These are phyloP conservation scores for Eucalyptus cloeziana DNA, from an alignment of 345 rosid genomes.

Conservation along the genomic window DNA sequence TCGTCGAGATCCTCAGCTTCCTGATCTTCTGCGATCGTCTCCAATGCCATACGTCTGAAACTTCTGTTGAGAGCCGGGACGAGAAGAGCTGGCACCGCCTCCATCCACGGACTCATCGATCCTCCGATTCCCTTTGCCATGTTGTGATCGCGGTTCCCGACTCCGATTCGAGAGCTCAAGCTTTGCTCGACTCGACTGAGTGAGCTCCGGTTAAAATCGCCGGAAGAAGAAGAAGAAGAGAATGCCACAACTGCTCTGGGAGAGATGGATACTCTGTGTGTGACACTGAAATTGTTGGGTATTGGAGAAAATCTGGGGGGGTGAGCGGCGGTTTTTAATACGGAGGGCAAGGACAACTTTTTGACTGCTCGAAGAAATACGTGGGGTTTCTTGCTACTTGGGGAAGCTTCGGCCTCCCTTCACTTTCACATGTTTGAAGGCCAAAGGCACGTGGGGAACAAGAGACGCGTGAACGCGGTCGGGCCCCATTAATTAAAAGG, in stretches of 20 bases:
- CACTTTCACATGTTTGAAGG: not conserved
- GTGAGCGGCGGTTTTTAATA: not conserved
- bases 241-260: not conserved
- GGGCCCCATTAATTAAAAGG: not conserved
- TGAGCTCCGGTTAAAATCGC: not conserved
- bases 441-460: not conserved
- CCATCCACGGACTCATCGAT: constrained; percentile 13
- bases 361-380: no score
- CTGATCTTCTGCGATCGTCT: constrained; percentile 35
- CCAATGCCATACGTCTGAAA: constrained; percentile 8
- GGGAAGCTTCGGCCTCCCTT: not conserved
- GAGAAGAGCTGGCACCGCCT: constrained; percentile 24
- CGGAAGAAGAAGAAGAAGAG: not conserved
- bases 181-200: not conserved
- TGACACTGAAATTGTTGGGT: not conserved
- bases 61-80: not conserved
- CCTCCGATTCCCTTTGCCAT: constrained; percentile 9
- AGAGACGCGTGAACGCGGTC: not conserved
- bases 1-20: constrained; percentile 10
- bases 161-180: not conserved
- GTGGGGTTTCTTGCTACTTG: no score
- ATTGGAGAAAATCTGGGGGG: not conserved
- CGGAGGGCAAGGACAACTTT: no score
- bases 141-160: not conserved
- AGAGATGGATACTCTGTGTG: not conserved